Percentiles rank a stretch among this genome's conserved stretches.
These are phyloP conservation scores for Eutrema heterophyllum DNA, from an alignment of 345 rosid species.

Conservation along the genomic window DNA sequence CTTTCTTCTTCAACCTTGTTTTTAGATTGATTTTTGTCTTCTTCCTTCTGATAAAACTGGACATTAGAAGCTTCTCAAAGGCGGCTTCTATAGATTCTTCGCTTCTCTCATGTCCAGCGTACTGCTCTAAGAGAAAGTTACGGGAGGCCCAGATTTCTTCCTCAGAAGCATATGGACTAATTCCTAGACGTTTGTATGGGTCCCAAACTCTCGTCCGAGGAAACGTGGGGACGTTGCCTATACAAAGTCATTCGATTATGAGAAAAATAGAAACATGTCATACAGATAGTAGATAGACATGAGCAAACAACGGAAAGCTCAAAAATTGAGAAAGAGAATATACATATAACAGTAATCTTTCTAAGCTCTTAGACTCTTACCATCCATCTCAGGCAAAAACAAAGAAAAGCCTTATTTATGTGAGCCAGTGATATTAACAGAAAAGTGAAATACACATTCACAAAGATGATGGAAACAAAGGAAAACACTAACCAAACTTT, in stretches of 20 bases:
- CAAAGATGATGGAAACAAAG: too few relatives aligned
- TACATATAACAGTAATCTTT: not conserved
- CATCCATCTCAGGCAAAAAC: not conserved
- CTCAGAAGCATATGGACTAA: slow-evolving; percentile 77
- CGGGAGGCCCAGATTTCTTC: slow-evolving; percentile 98
- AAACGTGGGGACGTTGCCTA: slow-evolving; percentile 65
- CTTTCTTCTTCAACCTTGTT: slow-evolving; percentile 82
- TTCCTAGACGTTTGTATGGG: slow-evolving; percentile 81
- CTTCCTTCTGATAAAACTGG: slow-evolving; percentile 75
- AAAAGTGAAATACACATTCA: not conserved
- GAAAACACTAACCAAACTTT: not conserved
- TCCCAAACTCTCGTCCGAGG: slow-evolving; percentile 79
- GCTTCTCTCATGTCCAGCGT: slow-evolving; percentile 88
- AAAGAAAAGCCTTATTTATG: too few relatives aligned
- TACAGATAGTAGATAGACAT: not conserved
- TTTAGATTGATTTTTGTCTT: slow-evolving; percentile 81
- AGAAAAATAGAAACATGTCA: not conserved
- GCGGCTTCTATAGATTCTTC: slow-evolving; percentile 94
- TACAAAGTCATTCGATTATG: not conserved
- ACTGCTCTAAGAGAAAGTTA: slow-evolving; percentile 83
- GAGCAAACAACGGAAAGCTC: not conserved
- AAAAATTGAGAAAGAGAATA: not conserved
- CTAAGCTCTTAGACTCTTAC: not conserved
- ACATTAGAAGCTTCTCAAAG: slow-evolving; percentile 83
- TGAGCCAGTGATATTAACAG: not conserved